Conservation (phyloP, 225 moss, liverwort and hornwort genomes). For the Asterella californica region DNA sequence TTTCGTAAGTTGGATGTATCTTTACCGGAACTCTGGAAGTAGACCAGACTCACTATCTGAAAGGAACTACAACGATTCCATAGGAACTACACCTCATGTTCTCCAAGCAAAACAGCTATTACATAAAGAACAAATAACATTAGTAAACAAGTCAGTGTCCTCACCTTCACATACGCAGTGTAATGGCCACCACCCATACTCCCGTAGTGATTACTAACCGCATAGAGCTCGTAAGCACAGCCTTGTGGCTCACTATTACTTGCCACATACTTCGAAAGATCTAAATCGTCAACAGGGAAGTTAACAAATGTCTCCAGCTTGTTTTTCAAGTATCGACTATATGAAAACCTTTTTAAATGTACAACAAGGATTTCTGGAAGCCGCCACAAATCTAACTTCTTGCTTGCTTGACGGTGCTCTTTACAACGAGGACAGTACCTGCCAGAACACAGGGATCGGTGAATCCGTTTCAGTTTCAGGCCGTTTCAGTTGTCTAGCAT, state of each 20-base stretch:
- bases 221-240: constrained; percentile 44
- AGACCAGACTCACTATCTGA: background rate
- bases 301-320: constrained; percentile 51
- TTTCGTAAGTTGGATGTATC: background rate
- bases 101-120: background rate
- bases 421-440: constrained; percentile 55
- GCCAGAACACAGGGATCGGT: background rate
- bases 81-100: background rate
- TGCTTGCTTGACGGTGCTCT: constrained; percentile 52
- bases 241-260: constrained; percentile 49
- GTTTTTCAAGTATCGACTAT: constrained; percentile 45
- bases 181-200: constrained; percentile 58
- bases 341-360: constrained; percentile 51
- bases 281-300: constrained; percentile 46
- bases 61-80: background rate
- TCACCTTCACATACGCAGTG: constrained; percentile 49
- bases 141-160: background rate
- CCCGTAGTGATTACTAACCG: constrained; percentile 52
- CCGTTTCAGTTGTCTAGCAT: background rate
- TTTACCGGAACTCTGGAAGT: background rate
- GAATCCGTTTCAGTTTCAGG: too few species aligned
- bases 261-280: constrained; percentile 47
- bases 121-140: background rate
- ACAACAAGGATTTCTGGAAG: constrained; percentile 53
- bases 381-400: constrained; percentile 50